phyloP scores from a whole-genome alignment of 208 protist genomes.

The Crithidia thermophila region DNA sequence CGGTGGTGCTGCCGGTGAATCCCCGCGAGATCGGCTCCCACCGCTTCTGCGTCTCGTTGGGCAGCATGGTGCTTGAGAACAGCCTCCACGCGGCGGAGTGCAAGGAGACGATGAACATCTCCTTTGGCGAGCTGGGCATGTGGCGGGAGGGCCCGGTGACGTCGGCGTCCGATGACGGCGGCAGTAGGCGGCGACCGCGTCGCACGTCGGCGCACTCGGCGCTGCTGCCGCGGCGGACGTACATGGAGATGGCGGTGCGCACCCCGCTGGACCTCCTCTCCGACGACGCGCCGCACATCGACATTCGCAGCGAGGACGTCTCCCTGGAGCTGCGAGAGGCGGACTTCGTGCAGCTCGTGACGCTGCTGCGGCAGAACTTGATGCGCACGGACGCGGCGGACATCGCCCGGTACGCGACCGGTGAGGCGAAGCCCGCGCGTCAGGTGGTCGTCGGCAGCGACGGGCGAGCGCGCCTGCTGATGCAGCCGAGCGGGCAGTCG shows the following conservation, averaged over 20 bases:
- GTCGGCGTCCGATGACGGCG: neutral
- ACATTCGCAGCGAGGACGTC: slow-evolving; percentile 57
- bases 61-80: slow-evolving; percentile 64
- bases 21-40: slow-evolving; percentile 34
- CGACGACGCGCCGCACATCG: slow-evolving; percentile 48
- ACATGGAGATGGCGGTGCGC: slow-evolving; percentile 62
- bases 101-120: slow-evolving; percentile 69
- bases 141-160: slow-evolving; percentile 25
- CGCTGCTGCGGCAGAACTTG: slow-evolving; percentile 65
- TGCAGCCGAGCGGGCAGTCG: neutral
- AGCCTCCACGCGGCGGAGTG: slow-evolving; percentile 60
- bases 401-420: slow-evolving; percentile 24
- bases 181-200: neutral
- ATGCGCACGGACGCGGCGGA: slow-evolving; percentile 35
- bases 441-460: slow-evolving; percentile 14
- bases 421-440: slow-evolving; percentile 5
- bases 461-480: neutral
- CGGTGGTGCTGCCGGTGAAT: slow-evolving; percentile 72
- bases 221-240: slow-evolving; percentile 52
- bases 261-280: slow-evolving; percentile 56
- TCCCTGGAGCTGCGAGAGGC: slow-evolving; percentile 42
- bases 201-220: slow-evolving; percentile 10
- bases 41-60: slow-evolving; percentile 57
- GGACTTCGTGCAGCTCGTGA: slow-evolving; percentile 63
- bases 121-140: slow-evolving; percentile 66